These are phyloP conservation scores for Fusarium udum DNA, from an alignment of 2,329 filamentous ascomycete species.

Conservation along the genomic window DNA sequence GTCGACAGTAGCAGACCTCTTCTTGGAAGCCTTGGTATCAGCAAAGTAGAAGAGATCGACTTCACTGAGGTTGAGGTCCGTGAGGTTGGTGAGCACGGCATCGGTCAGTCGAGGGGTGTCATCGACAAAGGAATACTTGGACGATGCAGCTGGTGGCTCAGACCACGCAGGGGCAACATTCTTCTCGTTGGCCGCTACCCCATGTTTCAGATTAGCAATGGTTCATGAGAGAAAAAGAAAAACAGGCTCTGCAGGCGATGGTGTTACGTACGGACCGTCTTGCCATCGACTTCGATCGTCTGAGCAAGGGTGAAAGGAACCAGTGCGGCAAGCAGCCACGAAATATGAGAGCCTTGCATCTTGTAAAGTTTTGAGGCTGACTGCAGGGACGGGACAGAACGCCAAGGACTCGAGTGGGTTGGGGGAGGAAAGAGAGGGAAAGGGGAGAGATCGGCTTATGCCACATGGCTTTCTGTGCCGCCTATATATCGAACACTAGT, in stretches of 20 bases:
- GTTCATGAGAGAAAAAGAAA: not conserved
- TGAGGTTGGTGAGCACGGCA: constrained; percentile 46
- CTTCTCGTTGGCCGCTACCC: constrained; percentile 26
- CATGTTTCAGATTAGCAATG: constrained; percentile 30
- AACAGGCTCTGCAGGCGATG: not conserved
- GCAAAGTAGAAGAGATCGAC: constrained; percentile 49
- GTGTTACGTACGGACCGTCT: constrained; percentile 31
- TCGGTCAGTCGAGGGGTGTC: constrained; percentile 49
- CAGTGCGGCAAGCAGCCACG: constrained; percentile 29
- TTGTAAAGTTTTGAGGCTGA: constrained; percentile 2
- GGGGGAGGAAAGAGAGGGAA: not conserved
- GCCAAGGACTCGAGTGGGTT: constrained; percentile 15
- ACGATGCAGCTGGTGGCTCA: not conserved
- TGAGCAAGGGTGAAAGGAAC: constrained; percentile 24
- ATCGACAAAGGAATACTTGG: constrained; percentile 13
- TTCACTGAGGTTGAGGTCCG: constrained; percentile 42
- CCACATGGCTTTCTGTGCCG: constrained; percentile 22
- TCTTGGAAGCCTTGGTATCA: constrained; percentile 7
- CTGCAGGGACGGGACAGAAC: constrained; percentile 4
- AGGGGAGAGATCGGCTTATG: constrained; percentile 8
- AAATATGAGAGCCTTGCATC: constrained; percentile 18
- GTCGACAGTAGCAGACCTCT: not conserved
- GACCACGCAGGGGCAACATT: constrained; percentile 40
- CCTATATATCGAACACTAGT: constrained; percentile 26
- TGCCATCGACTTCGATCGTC: constrained; percentile 33